A percentile compares a stretch with the other conserved stretches of the same genome.
Evolutionary conservation across 176 grass and related monocot species (phyloP).

Genomic region (Tillandsia leiboldiana): DNA sequence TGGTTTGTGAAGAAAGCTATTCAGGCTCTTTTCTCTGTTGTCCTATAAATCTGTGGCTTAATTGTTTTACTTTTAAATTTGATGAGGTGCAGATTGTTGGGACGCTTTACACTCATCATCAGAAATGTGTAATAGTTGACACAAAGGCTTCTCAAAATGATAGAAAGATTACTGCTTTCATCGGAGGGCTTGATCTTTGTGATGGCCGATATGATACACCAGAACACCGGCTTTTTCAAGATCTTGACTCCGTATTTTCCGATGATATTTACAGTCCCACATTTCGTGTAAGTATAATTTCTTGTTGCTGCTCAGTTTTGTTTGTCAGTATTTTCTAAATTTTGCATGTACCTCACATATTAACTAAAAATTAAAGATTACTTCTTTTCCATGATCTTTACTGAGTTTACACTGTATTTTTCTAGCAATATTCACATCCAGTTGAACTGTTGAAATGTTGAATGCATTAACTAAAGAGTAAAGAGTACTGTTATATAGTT

Average conservation of each 20-base stretch:
- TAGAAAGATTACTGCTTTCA: constrained; percentile 55
- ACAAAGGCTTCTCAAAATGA: constrained; percentile 35
- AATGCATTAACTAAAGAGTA: too few species aligned
- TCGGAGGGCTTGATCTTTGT: constrained; percentile 27
- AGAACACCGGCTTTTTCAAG: constrained; percentile 16
- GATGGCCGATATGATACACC: constrained; percentile 22
- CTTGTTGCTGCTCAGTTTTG: background rate
- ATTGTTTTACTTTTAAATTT: background rate
- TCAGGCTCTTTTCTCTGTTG: background rate
- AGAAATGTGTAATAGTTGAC: constrained; percentile 77
- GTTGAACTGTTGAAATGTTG: too few species aligned
- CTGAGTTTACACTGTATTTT: too few species aligned
- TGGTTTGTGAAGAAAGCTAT: background rate
- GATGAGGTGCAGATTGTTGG: constrained; percentile 52
- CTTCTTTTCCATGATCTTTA: too few species aligned
- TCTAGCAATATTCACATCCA: too few species aligned
- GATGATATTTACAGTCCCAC: constrained; percentile 15
- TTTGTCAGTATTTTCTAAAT: background rate
- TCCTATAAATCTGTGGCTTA: background rate
- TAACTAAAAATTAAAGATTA: background rate
- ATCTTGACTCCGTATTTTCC: constrained; percentile 13
- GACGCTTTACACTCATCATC: constrained; percentile 74
- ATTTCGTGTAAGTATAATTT: constrained; percentile 11
- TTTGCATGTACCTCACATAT: background rate
- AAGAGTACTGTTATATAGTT: too few species aligned